Percentiles rank a stretch among this genome's conserved stretches.
Evolutionary conservation across 768 basidiomycete species (phyloP).

Genomic region (Amanita pseudoporphyria): DNA sequence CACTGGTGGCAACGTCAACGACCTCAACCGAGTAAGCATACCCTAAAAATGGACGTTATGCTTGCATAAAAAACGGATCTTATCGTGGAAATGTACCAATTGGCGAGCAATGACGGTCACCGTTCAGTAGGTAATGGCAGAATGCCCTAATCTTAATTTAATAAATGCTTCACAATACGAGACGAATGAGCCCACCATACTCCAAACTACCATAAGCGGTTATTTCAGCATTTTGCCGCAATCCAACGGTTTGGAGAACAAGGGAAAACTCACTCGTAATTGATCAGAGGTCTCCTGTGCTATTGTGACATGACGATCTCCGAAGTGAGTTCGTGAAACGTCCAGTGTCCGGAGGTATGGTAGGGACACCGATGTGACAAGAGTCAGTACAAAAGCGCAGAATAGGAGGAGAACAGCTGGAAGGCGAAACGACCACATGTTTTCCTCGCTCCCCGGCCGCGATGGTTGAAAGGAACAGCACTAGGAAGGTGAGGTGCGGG

Average conservation of each 20-base stretch:
- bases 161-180: neutral
- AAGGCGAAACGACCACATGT: slow-evolving; percentile 43
- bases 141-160: slow-evolving; percentile 38
- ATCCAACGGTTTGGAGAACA: neutral
- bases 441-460: neutral
- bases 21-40: slow-evolving; percentile 47
- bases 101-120: slow-evolving; percentile 36
- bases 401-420: slow-evolving; percentile 47
- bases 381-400: slow-evolving; percentile 52
- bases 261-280: slow-evolving; percentile 39
- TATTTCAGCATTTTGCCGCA: slow-evolving; percentile 1
- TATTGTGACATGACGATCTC: slow-evolving; percentile 14
- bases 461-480: neutral
- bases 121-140: slow-evolving; percentile 40
- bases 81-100: slow-evolving; percentile 27
- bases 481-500: neutral
- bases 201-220: slow-evolving; percentile 41
- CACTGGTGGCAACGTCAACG: slow-evolving; percentile 20
- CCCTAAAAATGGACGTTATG: slow-evolving; percentile 20
- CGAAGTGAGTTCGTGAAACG: slow-evolving; percentile 49
- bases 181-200: slow-evolving; percentile 41
- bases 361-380: slow-evolving; percentile 63
- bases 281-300: slow-evolving; percentile 26
- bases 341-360: slow-evolving; percentile 62
- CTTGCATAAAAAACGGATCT: neutral